A percentile compares a stretch with the other conserved stretches of the same genome.
phyloP scores from a whole-genome alignment of 2,329 filamentous ascomycete species.

The Trichocomaceae sp. region DNA sequence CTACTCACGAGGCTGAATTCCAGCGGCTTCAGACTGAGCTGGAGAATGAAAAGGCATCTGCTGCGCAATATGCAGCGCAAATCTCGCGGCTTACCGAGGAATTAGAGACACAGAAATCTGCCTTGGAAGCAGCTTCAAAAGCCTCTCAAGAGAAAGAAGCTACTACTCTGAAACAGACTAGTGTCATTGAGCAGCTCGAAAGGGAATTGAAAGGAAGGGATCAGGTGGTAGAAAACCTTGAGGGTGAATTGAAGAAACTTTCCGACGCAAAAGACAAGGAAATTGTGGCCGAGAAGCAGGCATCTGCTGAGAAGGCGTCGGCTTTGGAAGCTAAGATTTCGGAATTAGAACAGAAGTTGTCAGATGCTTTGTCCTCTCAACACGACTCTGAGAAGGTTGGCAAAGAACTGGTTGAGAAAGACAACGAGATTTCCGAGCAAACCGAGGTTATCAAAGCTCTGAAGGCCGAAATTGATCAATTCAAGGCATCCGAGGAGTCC shows the following conservation, averaged over 20 bases:
- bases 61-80: slow-evolving; percentile 24
- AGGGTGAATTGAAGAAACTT: slow-evolving; percentile 33
- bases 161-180: slow-evolving; percentile 17
- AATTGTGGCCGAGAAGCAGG: slow-evolving; percentile 28
- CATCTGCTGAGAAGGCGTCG: slow-evolving; percentile 22
- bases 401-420: slow-evolving; percentile 29
- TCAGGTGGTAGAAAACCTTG: slow-evolving; percentile 33
- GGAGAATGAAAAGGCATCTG: slow-evolving; percentile 27
- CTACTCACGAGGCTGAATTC: slow-evolving; percentile 29
- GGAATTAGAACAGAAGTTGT: slow-evolving; percentile 30
- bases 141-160: slow-evolving; percentile 27
- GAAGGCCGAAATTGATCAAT: slow-evolving; percentile 15
- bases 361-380: slow-evolving; percentile 25
- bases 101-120: slow-evolving; percentile 25
- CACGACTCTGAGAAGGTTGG: slow-evolving; percentile 21
- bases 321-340: slow-evolving; percentile 31
- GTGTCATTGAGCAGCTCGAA: slow-evolving; percentile 17
- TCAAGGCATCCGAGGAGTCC: slow-evolving; percentile 25
- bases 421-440: slow-evolving; percentile 30
- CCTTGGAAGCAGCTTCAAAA: slow-evolving; percentile 24
- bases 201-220: slow-evolving; percentile 31
- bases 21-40: slow-evolving; percentile 31
- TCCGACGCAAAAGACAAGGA: slow-evolving; percentile 32
- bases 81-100: slow-evolving; percentile 26
- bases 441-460: slow-evolving; percentile 13